Base-by-base conservation (phyloP, 1,284 basidiomycete genomes). In the Melampsora larici-populina region DNA sequence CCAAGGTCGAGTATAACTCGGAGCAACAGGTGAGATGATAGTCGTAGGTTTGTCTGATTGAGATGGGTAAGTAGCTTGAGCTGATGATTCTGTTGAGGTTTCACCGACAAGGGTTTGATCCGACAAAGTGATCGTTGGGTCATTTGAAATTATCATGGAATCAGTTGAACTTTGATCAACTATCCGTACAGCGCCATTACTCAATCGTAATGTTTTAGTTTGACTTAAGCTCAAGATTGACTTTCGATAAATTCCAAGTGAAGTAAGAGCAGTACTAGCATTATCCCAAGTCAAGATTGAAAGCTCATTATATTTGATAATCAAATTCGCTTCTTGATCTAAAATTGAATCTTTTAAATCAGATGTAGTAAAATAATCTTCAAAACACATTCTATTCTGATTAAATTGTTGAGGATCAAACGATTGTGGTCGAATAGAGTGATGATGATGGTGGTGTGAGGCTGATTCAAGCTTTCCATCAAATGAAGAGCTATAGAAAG, bases 201-300 rank as follows among this genome's bases (percentile, higher is more conserved):
- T 64, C 83, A 84, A 81, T 84, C 84, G 83, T 78, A 84, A 62
- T 11, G 83, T 82, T 83, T 84, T 83, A 24, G 82, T 81, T 78
- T 80, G 36, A 70, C 70, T 48, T 66, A 78, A 36, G 71, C 31
- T 43, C 65, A 70, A 66, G 79, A 67, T 81, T 0, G 85, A 84
- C 60, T 84, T 84, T 62, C 86, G 83, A 81, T 86, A 87, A 69
- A 86, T 82, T 1, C 84, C 83, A 5, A 88, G 82, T 0, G 86
- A 86, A 17, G 86, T 85, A 24, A 88, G 81, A 43, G 87, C 83
- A 2, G 86, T 85, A 43, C 84, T 84, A 0, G 85, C 86, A 51
- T 85, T 86, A 65, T 85, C 83, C 86, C 87, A 87, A 6, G 86
- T 86, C 66, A 87, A 82, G 85, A 86, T 33, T 83, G 84, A 60